Evolutionary conservation across 768 basidiomycete species (phyloP).

Genomic region (Tricholoma terreum): DNA sequence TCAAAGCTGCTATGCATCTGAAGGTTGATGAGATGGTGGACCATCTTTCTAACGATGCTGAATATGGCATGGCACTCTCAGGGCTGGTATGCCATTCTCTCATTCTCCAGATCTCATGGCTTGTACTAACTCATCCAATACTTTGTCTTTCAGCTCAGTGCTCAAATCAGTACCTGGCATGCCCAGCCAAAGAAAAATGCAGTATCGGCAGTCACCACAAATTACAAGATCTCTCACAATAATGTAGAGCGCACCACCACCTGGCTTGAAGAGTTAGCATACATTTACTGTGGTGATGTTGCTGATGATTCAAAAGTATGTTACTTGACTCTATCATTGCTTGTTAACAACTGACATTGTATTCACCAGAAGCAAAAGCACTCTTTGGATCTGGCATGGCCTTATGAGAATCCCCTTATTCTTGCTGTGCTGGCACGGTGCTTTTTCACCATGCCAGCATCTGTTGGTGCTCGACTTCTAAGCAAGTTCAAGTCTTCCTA

Average conservation of each 20-base stretch:
- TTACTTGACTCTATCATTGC: neutral
- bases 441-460: neutral
- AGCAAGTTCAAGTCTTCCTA: constrained; percentile 4
- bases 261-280: neutral
- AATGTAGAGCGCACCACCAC: neutral
- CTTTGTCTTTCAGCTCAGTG: neutral
- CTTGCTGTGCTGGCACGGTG: neutral
- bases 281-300: constrained; percentile 5
- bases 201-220: neutral
- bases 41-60: neutral
- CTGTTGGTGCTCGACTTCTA: constrained; percentile 1
- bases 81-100: neutral
- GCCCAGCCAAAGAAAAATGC: neutral
- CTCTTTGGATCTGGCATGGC: neutral
- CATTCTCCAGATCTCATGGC: neutral
- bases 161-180: constrained; percentile 2
- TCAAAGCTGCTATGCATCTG: constrained; percentile 3
- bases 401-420: constrained; percentile 1
- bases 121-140: neutral
- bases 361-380: neutral
- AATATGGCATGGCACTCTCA: neutral
- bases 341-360: neutral
- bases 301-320: neutral
- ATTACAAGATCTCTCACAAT: neutral
- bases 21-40: neutral